Base-by-base conservation (phyloP, 352 stramenopile genomes). In the Thraustotheca clavata region DNA sequence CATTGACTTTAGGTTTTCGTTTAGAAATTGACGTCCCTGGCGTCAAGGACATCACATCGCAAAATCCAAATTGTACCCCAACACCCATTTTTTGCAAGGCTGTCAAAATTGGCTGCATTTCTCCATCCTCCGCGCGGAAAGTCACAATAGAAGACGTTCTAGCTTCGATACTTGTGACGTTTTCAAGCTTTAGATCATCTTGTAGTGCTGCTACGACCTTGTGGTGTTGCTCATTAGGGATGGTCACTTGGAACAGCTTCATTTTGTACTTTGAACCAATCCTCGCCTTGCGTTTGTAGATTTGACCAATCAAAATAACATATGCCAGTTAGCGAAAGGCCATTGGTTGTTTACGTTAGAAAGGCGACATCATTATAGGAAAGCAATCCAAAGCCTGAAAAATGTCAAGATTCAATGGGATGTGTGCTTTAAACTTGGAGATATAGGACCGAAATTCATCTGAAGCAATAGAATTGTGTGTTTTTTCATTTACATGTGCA, bases 171-270 rank as follows among this genome's bases (percentile, higher is more conserved):
- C 80, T 91, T 31, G 81, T 91, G 32, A 91, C 80, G 60, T 91
- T 93, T 46, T 87, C 80, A 39, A 93, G 71, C 70, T 90, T 83
- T 26, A 89, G 76, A 43, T 86, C 84, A 71, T 93, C 84, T 71
- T 93, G 84, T 40, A 93, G 72, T 57, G 74, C 79, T 26, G 80
- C 75, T 33, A 92, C 81, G 60, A 91, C 79, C 68, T 88, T 87
- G 70, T 76, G 69, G 47, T 92, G 81, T 71, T 89, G 80, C 40
- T 92, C 81, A 61, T 92, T 91, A 24, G 83, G 83, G 43, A 92
- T 73, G 63, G 83, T 92, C 49, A 92, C 80, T 72, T 92, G 83
- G 77, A 92, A 92, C 67, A 92, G 83, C 81, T 92, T 92, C 83
- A 91, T 92, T 29, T 33, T 6, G 18, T n/a, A 22, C 22, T 41